These are phyloP conservation scores for Lactarius quietus DNA, from an alignment of 768 basidiomycete species.

Conservation along the genomic window DNA sequence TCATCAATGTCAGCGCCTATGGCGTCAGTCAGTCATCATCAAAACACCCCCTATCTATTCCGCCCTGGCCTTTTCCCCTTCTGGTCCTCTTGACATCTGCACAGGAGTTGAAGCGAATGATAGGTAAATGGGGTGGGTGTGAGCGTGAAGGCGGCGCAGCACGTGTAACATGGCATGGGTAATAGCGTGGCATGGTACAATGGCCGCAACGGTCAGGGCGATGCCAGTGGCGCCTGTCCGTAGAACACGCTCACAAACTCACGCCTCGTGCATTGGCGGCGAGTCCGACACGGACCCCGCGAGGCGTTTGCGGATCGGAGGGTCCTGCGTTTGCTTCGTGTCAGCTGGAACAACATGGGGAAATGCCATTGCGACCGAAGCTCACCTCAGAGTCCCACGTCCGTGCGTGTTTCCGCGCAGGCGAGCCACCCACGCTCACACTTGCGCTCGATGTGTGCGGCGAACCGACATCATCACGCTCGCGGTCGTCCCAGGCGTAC, in stretches of 20 bases:
- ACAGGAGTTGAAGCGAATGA: neutral
- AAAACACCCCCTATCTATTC: neutral
- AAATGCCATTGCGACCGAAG: neutral
- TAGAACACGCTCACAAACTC: neutral
- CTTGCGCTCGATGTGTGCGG: conserved; percentile 24
- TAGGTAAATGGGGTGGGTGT: neutral
- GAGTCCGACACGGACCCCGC: conserved; percentile 17
- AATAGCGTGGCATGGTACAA: neutral
- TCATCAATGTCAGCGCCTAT: conserved; percentile 10
- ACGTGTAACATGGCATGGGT: neutral
- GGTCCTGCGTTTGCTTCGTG: conserved; percentile 1
- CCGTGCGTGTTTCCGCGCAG: conserved; percentile 25
- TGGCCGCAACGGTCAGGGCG: neutral
- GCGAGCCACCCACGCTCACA: conserved; percentile 15
- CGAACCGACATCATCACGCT: conserved; percentile 19
- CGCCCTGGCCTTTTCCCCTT: neutral
- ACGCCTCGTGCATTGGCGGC: conserved; percentile 15
- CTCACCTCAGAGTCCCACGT: conserved; percentile 24
- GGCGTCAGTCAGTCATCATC: conserved; percentile 3
- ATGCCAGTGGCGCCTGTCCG: neutral
- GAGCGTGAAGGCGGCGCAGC: neutral
- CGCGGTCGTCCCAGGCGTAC: conserved; percentile 25
- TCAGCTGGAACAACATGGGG: neutral
- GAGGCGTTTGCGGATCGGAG: conserved; percentile 19
- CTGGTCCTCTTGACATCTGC: neutral